Base-by-base conservation (phyloP, 257 asterid genomes). In the Striga asiatica region DNA sequence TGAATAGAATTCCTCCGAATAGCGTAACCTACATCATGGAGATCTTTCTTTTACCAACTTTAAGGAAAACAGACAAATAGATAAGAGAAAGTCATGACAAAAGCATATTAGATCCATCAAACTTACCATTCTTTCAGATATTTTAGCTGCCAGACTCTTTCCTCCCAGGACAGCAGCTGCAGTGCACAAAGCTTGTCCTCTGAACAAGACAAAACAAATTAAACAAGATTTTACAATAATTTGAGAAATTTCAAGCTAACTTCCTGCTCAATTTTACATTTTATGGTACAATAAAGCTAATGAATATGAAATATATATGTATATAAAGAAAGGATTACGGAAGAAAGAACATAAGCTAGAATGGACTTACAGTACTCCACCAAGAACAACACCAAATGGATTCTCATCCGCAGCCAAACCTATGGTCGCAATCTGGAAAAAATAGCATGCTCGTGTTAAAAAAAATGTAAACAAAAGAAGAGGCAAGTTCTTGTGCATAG, bases 331-430 rank as follows among this genome's bases (percentile, higher is more conserved):
- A 22, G 16, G 54, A 19, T 14, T n/a, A 19, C 6, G 4, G 17
- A 9, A 17, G 12, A 31, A 58, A 34, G 57, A 16, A 23, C 28
- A 55, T 45, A 38, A 54, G 69, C 29, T 17, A 16, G 58, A 25
- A 27, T 12, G 4, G 50, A 70, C 93, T 81, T 82, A 88, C 99
- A 92, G 67, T 61, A 92, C 85, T 68, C 97, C 99, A 56, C 99
- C 99, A 47, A 92, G 93, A 66, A 92, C 99, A 68, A 88, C 99
- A 45, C 99, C 99, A n/a, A 81, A 48, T 34, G 97, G 99, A 75
- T 88, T 92, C 89, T 88, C 99, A 73, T 92, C 99, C 3, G 99
- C 97, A 73, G 95, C 99, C 82, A 92, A 81, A 72, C 99, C 97
- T 69, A 92, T 88, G 63, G 99, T 92, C 42, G 99, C 97, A 59